Evolutionary conservation across 371 early-diverging fungal genomes (phyloP).

Genomic region (Mucor irregularis): DNA sequence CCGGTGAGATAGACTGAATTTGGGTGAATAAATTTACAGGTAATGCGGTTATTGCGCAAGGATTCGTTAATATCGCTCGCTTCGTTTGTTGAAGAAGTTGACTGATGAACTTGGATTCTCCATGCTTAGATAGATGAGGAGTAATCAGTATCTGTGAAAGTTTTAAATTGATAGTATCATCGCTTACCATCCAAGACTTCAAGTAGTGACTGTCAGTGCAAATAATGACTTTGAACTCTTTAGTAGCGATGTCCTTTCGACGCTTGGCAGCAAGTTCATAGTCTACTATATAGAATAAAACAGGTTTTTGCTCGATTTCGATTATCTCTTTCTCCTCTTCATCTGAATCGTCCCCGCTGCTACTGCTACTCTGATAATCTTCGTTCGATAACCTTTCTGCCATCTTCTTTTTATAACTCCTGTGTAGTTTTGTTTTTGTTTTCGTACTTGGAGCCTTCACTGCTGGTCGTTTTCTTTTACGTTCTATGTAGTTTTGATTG

Average conservation of each 20-base stretch:
- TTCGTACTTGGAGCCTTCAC: background rate
- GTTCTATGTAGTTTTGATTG: background rate
- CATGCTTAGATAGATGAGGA: no score
- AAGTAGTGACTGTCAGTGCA: conserved; percentile 59
- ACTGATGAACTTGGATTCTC: conserved; percentile 6
- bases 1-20: conserved; percentile 42
- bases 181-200: conserved; percentile 42
- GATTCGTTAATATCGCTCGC: conserved; percentile 50
- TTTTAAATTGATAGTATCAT: no score
- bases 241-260: conserved; percentile 33
- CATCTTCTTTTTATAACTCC: conserved; percentile 1
- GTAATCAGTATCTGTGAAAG: background rate
- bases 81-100: conserved; percentile 41
- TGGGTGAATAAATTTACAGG: conserved; percentile 67
- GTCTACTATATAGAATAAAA: conserved; percentile 39
- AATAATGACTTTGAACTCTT: conserved; percentile 29
- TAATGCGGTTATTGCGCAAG: conserved; percentile 62
- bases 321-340: background rate
- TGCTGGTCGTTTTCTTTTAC: background rate
- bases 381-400: background rate
- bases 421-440: background rate
- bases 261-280: conserved; percentile 40
- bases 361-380: background rate
- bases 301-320: background rate
- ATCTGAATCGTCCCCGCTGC: background rate